Evolutionary conservation across 768 basidiomycete species (phyloP), one percentile per base, ranked within the genome.

Genomic region (Podaxis rugospora): DNA sequence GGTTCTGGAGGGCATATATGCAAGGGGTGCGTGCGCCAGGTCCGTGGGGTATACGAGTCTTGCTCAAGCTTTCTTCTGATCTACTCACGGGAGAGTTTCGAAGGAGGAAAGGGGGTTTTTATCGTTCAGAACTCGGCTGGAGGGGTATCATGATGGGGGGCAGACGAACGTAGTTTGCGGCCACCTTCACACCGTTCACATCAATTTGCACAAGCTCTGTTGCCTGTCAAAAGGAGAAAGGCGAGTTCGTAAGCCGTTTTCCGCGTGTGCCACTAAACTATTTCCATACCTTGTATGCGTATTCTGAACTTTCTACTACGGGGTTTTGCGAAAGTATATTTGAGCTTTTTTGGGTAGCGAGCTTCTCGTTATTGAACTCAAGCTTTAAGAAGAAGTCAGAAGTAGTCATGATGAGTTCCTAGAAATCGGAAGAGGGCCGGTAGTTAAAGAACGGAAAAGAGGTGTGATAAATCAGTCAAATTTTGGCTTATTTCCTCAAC

Each of bases 11-110:
- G 89, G 66, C 83, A 81, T 39, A 93, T 78, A 68, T 95, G 93
- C 40, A 94, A 76, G 0, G 81, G 81, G 62, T 91, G 88, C 1
- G 84, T 86, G 37, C 88, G 84, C 92, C 92, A 95, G 47, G 90
- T 87, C 44, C 87, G 83, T 11, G 92, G 91, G 11, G 85, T 84
- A 71, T 95, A 94, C 0, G 83, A 78, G 71, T 90, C 88, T 0
- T 75, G 68, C 42, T 74, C 68, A 62, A 93, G 77, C 64, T 81
- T 84, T 47, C 71, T 71, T 52, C 79, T 80, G 55, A 93, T 89
- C 92, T 92, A 46, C 61, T 61, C 47, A 55, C 54, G 62, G 55
- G 54, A 51, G 37, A 25, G 27, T 16, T 37, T 44, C 39, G 53
- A 59, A 49, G 46, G 23, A 39, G 55, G 54, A 54, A 37, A 9